Conservation (phyloP, 208 protist species). For the Trypanosoma cruzi region DNA sequence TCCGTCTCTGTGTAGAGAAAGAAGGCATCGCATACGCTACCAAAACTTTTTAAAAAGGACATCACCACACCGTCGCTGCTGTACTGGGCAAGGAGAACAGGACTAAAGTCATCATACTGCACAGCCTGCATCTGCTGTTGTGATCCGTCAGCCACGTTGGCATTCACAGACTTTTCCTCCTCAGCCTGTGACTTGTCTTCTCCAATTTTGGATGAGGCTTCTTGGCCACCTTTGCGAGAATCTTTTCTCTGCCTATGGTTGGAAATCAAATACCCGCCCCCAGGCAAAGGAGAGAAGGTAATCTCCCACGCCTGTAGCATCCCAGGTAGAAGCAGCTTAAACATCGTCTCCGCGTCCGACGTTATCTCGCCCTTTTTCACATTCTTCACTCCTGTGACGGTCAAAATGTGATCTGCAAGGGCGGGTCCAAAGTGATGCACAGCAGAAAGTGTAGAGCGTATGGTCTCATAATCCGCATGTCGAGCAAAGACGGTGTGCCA, state of each 20-base stretch:
- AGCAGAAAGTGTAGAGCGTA: conserved; percentile 51
- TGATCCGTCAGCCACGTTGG: too few relatives aligned
- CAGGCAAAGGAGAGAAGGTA: conserved; percentile 37
- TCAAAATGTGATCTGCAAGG: conserved; percentile 78
- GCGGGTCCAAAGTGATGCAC: conserved; percentile 70
- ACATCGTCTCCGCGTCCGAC: conserved; percentile 32
- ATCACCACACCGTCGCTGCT: conserved; percentile 32
- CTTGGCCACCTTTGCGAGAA: background rate
- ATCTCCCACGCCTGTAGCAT: conserved; percentile 64
- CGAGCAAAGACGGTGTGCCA: conserved; percentile 54
- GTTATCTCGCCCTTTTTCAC: conserved; percentile 40
- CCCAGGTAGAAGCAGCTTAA: conserved; percentile 43
- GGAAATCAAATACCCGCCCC: conserved; percentile 68
- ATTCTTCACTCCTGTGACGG: conserved; percentile 37
- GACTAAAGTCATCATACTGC: conserved; percentile 92
- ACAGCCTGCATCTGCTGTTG: conserved; percentile 36
- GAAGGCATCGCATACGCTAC: conserved; percentile 92
- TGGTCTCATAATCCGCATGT: conserved; percentile 46
- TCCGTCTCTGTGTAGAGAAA: conserved; percentile 93
- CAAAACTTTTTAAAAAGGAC: conserved; percentile 77
- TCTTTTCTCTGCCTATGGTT: conserved; percentile 22
- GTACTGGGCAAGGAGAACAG: conserved; percentile 90
- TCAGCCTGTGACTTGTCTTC: background rate
- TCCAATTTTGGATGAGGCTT: too few relatives aligned
- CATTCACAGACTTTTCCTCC: too few relatives aligned